Conservation (phyloP, 2,329 filamentous ascomycete genomes). For the Trichophyton mentagrophytes region DNA sequence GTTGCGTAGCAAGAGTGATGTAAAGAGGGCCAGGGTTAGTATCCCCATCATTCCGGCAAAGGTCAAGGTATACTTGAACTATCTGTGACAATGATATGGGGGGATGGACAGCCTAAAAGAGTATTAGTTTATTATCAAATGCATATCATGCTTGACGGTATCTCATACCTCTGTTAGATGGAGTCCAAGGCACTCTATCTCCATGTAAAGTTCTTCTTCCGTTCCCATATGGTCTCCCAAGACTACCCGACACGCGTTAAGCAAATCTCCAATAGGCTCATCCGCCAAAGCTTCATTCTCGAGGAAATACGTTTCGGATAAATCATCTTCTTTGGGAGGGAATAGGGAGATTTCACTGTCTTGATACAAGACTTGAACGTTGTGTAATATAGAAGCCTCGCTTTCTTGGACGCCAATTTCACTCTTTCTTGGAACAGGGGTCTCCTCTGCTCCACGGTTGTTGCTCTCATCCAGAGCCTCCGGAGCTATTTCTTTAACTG, state of each 20-base stretch:
- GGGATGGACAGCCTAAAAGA: conserved; percentile 34
- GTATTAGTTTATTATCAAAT: neutral
- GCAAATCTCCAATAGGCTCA: conserved; percentile 42
- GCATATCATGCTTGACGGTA: conserved; percentile 4
- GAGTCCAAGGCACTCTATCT: conserved; percentile 43
- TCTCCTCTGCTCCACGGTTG: neutral
- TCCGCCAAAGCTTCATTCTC: conserved; percentile 43
- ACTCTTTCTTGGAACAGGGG: no score
- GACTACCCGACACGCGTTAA: conserved; percentile 43
- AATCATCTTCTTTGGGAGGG: conserved; percentile 41
- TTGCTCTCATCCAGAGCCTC: neutral
- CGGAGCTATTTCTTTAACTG: neutral
- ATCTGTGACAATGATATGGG: conserved; percentile 39
- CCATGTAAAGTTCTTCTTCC: conserved; percentile 45
- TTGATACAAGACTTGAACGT: conserved; percentile 44
- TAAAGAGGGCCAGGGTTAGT: conserved; percentile 44
- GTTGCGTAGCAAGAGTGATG: conserved; percentile 42
- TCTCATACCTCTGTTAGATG: conserved; percentile 43
- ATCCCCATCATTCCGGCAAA: conserved; percentile 47
- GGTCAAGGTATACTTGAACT: conserved; percentile 45
- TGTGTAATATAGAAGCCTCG: conserved; percentile 12
- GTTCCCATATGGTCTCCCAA: conserved; percentile 43
- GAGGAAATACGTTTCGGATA: conserved; percentile 44
- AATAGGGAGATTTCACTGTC: conserved; percentile 47
- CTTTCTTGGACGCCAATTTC: neutral